Evolutionary conservation across 2,329 filamentous ascomycete genomes (phyloP), one percentile per base, ranked within the genome.

Genomic region (Ophiostoma populinum): DNA sequence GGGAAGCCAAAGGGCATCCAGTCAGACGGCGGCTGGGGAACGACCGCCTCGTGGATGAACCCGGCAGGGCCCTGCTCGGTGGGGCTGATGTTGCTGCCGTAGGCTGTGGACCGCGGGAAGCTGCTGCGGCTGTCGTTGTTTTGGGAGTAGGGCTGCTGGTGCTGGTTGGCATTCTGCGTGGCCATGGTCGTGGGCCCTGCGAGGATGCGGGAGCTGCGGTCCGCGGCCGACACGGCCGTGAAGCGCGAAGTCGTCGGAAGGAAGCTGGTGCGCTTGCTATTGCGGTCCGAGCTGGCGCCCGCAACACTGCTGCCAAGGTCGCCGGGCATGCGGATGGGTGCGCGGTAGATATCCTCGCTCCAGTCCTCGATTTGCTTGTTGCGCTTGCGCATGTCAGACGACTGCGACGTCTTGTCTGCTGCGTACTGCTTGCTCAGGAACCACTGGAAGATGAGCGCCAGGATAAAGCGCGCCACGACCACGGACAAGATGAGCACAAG

Each of bases 1-100:
- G 92, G 90, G 54, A 83, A 98, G 1, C 87, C 90, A 52, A 92
- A 95, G 0, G 90, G 90, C 59, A 94, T 86, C 78, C 86, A 98
- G 55, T 98, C 90, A 3, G 86, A 76, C 7, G 90, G 90, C 24
- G 90, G 90, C 51, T 98, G 90, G 20, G 92, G 87, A 32, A 98
- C 86, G 26, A 98, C 90, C 25, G 81, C 70, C 54, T 94, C 86
- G 52, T 95, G 87, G 37, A 95, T 92, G 53, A 94, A 93, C n/a
- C 86, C 87, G 22, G 82, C 75, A 7, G 87, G 83, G 6, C 86
- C 86, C 25, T 77, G 71, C 32, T 87, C 82, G 9, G 66, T 55
- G 5, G 65, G 58, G 36, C 54, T 67, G 18, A 71, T 66, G 27
- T 65, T 67, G 39, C 51, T 57, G 5, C 55, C 56, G 46, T 70